These are phyloP conservation scores for Ophiosphaerella narmari DNA, from an alignment of 2,329 filamentous ascomycete species.

Conservation along the genomic window DNA sequence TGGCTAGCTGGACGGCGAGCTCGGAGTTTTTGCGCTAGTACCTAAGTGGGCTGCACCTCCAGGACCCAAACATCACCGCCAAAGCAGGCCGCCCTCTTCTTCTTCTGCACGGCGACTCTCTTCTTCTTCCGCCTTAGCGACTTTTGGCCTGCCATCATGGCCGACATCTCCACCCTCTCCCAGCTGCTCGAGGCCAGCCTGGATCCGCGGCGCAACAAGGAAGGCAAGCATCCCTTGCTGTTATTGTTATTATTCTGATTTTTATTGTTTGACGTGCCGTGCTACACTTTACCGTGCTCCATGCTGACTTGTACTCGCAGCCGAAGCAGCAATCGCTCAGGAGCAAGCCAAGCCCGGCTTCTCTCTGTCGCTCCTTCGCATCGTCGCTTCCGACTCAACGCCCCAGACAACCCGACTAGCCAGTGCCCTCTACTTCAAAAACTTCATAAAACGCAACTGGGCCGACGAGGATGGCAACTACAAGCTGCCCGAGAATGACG, in stretches of 20 bases:
- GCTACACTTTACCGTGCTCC: background rate
- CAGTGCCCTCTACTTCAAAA: constrained; percentile 95
- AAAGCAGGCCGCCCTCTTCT: constrained; percentile 14
- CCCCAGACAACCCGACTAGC: constrained; percentile 81
- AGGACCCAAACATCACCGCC: constrained; percentile 10
- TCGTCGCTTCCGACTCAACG: constrained; percentile 76
- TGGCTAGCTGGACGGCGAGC: background rate
- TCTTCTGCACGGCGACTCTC: background rate
- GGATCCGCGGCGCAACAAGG: constrained; percentile 83
- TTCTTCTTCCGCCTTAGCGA: background rate
- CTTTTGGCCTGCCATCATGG: constrained; percentile 52
- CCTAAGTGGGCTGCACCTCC: constrained; percentile 7
- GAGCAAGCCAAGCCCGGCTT: constrained; percentile 86
- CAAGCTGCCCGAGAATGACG: constrained; percentile 81
- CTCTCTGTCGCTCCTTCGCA: constrained; percentile 82
- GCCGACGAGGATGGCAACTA: constrained; percentile 94
- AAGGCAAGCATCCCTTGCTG: constrained; percentile 65
- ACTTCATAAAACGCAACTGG: constrained; percentile 94
- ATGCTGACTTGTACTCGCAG: constrained; percentile 55
- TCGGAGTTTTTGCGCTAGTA: background rate
- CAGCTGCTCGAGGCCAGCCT: constrained; percentile 89
- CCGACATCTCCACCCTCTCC: constrained; percentile 68
- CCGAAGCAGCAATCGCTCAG: constrained; percentile 77
- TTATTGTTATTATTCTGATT: constrained; percentile 1
- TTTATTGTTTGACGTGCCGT: background rate